Base-by-base conservation (phyloP, 345 rosid genomes). In the Heritiera fomes region DNA sequence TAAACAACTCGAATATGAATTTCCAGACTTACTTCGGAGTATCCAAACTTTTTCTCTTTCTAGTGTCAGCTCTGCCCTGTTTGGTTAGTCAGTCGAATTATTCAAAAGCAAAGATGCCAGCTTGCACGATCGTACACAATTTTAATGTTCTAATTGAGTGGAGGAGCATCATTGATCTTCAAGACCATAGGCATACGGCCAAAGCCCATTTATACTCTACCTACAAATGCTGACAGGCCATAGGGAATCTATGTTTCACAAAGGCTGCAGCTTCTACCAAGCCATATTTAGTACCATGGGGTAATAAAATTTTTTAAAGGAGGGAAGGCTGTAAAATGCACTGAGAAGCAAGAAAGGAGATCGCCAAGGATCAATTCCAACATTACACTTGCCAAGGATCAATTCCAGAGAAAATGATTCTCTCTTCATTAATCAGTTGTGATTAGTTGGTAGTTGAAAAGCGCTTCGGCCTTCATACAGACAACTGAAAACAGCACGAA, bases 401-500 rank as follows among this genome's bases (percentile, higher is more conserved):
- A 13, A 67, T 18, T 18, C 71, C 71, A 15, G 17, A 17, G 10
- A 67, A 67, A 67, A 43, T 43, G 53, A 52, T n/a, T 45, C 6
- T 67, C 41, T 66, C 71, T 66, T 41, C 50, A 43, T 43, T 45
- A 43, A 49, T 47, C 9, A 38, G 17, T 40, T 23, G 28, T 32
- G 4, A 8, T 14, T 12, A 32, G 67, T 17, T 65, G 47, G 20
- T 38, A 38, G 69, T 65, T 40, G 28, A 65, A 65, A 40, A 9
- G 30, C 70, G 28, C 49, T 40, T 40, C 23, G 14, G 47, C 49
- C 15, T 68, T 46, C 38, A 46, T 13, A 23, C n/a, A 11, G 73
- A 46, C 18, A 68, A 20, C 53, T 46, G 17, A 11, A 68, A 23
- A 23, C 56, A 69, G 73, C 50, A 69, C 23, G 73, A 68, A 68